Conservation (phyloP, 371 early-diverging fungal genomes). For the Mitosporidium daphniae region DNA sequence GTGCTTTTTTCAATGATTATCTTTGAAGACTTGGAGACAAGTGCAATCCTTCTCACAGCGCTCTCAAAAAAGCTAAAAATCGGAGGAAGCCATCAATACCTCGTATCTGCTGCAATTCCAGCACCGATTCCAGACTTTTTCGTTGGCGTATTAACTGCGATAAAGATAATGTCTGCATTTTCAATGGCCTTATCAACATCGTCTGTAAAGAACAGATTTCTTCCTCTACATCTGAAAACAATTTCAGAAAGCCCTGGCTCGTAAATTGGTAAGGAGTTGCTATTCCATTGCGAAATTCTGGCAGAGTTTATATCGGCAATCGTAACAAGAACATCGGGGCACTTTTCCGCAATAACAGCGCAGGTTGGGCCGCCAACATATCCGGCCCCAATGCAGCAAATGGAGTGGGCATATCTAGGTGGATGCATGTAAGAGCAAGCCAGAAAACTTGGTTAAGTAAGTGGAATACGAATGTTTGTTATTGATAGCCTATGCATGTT, state of each 20-base stretch:
- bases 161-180: conserved; percentile 43
- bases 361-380: conserved; percentile 54
- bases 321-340: conserved; percentile 46
- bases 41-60: conserved; percentile 51
- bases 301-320: conserved; percentile 33
- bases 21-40: conserved; percentile 33
- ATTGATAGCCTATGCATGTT: too few relatives aligned
- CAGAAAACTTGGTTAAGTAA: too few relatives aligned
- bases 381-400: conserved; percentile 1
- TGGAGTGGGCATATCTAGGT: too few relatives aligned
- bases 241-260: conserved; percentile 54
- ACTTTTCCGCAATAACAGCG: conserved; percentile 51
- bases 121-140: conserved; percentile 33
- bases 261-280: conserved; percentile 37
- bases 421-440: too few relatives aligned
- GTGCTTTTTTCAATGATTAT: conserved; percentile 74
- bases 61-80: conserved; percentile 26
- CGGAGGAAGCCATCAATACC: conserved; percentile 8
- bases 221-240: conserved; percentile 22
- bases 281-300: conserved; percentile 57
- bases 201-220: conserved; percentile 43
- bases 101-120: conserved; percentile 44
- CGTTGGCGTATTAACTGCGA: conserved; percentile 53
- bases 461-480: too few relatives aligned
- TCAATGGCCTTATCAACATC: conserved; percentile 27